Conservation (phyloP, 2,329 filamentous ascomycete genomes). For the Ceratocystis cubensis region DNA sequence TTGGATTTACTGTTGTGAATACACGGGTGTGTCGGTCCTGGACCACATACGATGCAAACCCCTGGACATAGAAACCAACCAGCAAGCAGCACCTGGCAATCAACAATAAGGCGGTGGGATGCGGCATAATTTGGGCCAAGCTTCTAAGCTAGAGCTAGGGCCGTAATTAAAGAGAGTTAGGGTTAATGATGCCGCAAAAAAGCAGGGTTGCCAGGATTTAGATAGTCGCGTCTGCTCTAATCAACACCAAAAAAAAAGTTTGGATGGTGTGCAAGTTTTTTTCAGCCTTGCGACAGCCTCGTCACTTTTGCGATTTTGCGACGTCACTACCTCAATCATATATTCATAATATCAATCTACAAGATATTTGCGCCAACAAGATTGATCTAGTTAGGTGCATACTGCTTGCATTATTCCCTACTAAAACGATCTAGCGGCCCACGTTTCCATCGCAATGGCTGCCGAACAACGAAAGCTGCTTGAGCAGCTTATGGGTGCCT, state of each 20-base stretch:
- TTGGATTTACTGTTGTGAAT: neutral
- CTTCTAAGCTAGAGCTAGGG: neutral
- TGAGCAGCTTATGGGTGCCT: slow-evolving; percentile 84
- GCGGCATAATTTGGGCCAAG: slow-evolving; percentile 23
- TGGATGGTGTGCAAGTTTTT: slow-evolving; percentile 11
- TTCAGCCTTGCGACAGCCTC: slow-evolving; percentile 15
- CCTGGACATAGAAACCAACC: slow-evolving; percentile 2
- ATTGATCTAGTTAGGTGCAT: neutral
- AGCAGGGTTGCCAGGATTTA: neutral
- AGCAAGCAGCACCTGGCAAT: slow-evolving; percentile 13
- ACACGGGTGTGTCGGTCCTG: neutral
- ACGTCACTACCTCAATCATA: neutral
- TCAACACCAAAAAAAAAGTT: slow-evolving; percentile 7
- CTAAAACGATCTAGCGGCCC: neutral
- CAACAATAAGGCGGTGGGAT: slow-evolving; percentile 16
- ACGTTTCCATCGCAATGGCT: slow-evolving; percentile 49
- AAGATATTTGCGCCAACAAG: neutral
- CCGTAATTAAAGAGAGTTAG: neutral
- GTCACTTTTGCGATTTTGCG: slow-evolving; percentile 1
- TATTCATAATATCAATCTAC: neutral
- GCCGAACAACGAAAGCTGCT: slow-evolving; percentile 97
- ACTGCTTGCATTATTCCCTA: neutral
- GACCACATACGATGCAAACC: neutral
- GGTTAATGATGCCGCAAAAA: neutral
- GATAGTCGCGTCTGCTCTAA: neutral